A percentile compares a stretch with the other conserved stretches of the same genome.
phyloP scores from a whole-genome alignment of 1,284 basidiomycete species.

The Cryptococcus sp. region DNA sequence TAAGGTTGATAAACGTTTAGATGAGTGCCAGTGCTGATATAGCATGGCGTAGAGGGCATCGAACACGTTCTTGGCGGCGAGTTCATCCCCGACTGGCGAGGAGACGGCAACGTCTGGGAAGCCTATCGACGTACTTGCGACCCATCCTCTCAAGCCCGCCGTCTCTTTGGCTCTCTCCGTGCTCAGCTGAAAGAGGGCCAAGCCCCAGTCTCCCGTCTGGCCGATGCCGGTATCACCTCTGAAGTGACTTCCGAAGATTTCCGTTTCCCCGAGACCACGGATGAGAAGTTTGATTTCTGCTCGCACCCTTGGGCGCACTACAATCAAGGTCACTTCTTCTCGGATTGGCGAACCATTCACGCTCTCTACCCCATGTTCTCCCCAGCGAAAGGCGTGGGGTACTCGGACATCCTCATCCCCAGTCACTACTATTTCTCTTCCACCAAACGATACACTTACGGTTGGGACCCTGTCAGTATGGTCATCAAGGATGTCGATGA shows the following conservation, averaged over 20 bases:
- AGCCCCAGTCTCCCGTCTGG: slow-evolving; percentile 51
- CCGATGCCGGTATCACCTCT: slow-evolving; percentile 51
- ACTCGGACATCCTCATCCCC: slow-evolving; percentile 84
- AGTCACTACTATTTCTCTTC: slow-evolving; percentile 91
- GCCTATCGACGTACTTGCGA: slow-evolving; percentile 84
- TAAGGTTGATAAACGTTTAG: neutral
- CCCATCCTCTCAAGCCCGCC: slow-evolving; percentile 74
- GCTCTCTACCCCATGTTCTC: slow-evolving; percentile 87
- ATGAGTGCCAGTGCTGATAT: too few relatives aligned
- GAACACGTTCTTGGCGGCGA: slow-evolving; percentile 64
- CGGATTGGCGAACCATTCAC: slow-evolving; percentile 85
- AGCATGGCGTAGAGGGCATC: slow-evolving; percentile 57
- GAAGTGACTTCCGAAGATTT: slow-evolving; percentile 60
- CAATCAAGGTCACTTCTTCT: slow-evolving; percentile 90
- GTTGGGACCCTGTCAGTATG: slow-evolving; percentile 75
- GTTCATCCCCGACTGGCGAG: slow-evolving; percentile 81
- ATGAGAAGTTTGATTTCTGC: slow-evolving; percentile 74
- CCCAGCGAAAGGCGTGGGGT: slow-evolving; percentile 79
- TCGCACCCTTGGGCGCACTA: slow-evolving; percentile 76
- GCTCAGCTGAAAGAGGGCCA: slow-evolving; percentile 56
- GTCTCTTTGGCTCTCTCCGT: slow-evolving; percentile 72
- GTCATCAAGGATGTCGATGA: slow-evolving; percentile 70
- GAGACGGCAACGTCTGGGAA: slow-evolving; percentile 85
- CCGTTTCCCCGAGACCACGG: slow-evolving; percentile 62
- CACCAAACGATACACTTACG: slow-evolving; percentile 81